Percentiles rank a stretch among this genome's conserved stretches.
Conservation (phyloP, 306 rosid species). For the Vicia faba region DNA sequence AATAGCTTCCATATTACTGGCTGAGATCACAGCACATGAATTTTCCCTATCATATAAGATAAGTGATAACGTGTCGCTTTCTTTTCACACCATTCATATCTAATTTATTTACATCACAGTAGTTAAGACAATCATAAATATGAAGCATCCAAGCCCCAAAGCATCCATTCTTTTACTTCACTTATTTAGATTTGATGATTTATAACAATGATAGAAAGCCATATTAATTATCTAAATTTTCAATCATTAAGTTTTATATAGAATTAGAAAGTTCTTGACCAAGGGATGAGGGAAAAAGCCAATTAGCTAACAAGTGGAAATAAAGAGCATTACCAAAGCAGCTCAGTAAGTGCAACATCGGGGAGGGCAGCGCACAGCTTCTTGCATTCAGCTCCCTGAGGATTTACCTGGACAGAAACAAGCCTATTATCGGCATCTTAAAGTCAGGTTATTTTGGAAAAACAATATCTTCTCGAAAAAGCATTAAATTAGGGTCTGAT, state of each 20-base stretch:
- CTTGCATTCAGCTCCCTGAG: slow-evolving; percentile 69
- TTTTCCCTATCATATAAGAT: not conserved
- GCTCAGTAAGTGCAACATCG: slow-evolving; percentile 56
- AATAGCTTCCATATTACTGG: slow-evolving; percentile 4
- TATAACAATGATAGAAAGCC: not conserved
- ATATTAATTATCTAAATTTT: not conserved
- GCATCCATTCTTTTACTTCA: not conserved
- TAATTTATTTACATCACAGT: slow-evolving; percentile 3
- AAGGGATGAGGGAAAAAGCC: not conserved
- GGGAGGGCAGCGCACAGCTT: slow-evolving; percentile 56
- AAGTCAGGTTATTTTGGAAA: slow-evolving; percentile 18
- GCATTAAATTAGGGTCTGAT: not conserved
- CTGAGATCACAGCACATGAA: slow-evolving; percentile 17
- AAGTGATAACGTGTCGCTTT: not conserved
- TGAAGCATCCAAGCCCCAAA: slow-evolving; percentile 10
- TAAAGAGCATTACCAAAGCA: slow-evolving; percentile 60
- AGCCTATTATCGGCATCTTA: slow-evolving; percentile 17
- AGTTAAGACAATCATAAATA: slow-evolving; percentile 5
- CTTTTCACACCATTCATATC: not conserved
- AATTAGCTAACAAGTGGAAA: slow-evolving; percentile 20
- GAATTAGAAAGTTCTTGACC: not conserved
- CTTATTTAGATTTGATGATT: slow-evolving; percentile 11
- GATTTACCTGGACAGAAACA: slow-evolving; percentile 55
- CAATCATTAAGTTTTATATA: not conserved
- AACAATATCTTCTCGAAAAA: not conserved